A percentile compares a stretch with the other conserved stretches of the same genome.
phyloP scores from a whole-genome alignment of 1,139 yeast species.

The Magnusiomyces magnusii region DNA sequence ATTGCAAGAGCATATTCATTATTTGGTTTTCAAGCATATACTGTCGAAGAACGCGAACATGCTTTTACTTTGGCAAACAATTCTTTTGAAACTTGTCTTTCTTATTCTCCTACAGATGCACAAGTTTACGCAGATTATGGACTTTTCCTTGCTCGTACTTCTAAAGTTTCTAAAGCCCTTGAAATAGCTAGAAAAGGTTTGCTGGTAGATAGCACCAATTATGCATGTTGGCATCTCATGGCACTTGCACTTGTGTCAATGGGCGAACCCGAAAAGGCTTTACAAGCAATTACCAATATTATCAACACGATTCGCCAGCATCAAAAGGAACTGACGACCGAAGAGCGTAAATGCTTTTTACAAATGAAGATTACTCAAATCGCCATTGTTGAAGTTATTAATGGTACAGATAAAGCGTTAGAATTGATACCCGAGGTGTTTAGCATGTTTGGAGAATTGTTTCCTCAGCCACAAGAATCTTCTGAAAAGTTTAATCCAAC shows the following conservation, averaged over 20 bases:
- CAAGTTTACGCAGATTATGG: constrained; percentile 27
- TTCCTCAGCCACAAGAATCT: constrained; percentile 23
- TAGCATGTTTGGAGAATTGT: constrained; percentile 49
- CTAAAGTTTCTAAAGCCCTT: constrained; percentile 27
- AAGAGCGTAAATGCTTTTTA: constrained; percentile 42
- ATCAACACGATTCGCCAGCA: constrained; percentile 23
- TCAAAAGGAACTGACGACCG: constrained; percentile 7
- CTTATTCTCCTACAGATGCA: constrained; percentile 17
- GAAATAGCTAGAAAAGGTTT: constrained; percentile 34
- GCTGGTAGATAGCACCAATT: constrained; percentile 35
- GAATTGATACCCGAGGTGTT: constrained; percentile 63
- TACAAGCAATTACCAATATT: constrained; percentile 40
- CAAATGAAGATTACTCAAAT: constrained; percentile 72
- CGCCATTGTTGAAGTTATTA: constrained; percentile 56
- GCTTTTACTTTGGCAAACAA: constrained; percentile 21
- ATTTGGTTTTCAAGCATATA: constrained; percentile 21
- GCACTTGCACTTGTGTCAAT: constrained; percentile 46
- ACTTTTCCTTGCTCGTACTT: constrained; percentile 25
- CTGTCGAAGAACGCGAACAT: constrained; percentile 19
- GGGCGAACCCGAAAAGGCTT: constrained; percentile 43
- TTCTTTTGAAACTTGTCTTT: constrained; percentile 24
- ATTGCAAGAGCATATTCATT: constrained; percentile 25
- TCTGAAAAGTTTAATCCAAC: background rate
- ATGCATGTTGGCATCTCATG: constrained; percentile 46
- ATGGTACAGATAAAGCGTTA: constrained; percentile 55